Conservation (phyloP, 129 eudicot species). For the Artemisia tridentata region DNA sequence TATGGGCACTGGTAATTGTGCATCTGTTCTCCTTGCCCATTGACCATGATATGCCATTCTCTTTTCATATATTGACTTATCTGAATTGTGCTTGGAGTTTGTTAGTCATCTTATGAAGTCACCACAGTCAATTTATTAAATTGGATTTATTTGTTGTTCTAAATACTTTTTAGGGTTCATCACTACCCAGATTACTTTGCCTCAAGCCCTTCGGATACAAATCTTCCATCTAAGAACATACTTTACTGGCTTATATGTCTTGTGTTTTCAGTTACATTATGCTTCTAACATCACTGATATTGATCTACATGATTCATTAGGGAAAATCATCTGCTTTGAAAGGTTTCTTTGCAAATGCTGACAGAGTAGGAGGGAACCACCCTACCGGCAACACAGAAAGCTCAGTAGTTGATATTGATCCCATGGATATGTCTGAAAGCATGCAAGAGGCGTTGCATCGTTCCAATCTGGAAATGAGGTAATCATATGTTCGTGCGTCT, state of each 20-base stretch:
- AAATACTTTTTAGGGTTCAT: neutral
- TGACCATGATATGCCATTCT: neutral
- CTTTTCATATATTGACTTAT: neutral
- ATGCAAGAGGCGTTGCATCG: conserved; percentile 99
- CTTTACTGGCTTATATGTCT: conserved; percentile 20
- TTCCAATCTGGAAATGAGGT: conserved; percentile 96
- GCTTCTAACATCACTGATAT: conserved; percentile 9
- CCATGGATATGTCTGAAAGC: conserved; percentile 97
- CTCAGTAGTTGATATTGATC: conserved; percentile 67
- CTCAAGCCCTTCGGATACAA: neutral
- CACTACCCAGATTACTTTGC: neutral
- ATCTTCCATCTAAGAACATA: neutral
- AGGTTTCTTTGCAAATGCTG: conserved; percentile 71
- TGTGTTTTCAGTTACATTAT: conserved; percentile 1
- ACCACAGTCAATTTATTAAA: neutral
- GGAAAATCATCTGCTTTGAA: conserved; percentile 64
- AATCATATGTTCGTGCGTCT: conserved; percentile 31
- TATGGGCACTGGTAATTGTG: neutral
- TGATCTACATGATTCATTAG: conserved; percentile 33
- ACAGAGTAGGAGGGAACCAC: conserved; percentile 47
- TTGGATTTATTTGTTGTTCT: neutral
- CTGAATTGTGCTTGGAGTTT: neutral
- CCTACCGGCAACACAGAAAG: conserved; percentile 38
- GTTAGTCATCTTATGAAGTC: neutral
- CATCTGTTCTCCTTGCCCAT: neutral